These are phyloP conservation scores for Coemansia sp. DNA, from an alignment of 192 early-diverging fungal genomes.

Conservation along the genomic window DNA sequence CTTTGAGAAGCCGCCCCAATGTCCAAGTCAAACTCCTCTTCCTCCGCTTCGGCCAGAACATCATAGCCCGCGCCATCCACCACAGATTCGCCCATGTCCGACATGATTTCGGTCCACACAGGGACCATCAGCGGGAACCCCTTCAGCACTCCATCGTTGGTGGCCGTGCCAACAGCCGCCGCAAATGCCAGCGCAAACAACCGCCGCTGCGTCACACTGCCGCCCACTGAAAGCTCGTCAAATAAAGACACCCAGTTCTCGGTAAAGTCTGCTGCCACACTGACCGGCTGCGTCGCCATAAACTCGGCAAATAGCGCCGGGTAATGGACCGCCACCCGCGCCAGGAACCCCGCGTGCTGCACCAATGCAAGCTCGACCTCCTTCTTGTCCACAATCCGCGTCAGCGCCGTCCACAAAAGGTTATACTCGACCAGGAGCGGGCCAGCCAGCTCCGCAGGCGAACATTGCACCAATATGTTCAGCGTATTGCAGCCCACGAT, in stretches of 20 bases:
- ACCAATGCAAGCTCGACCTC: slow-evolving; percentile 18
- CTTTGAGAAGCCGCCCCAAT: slow-evolving; percentile 20
- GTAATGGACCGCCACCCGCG: slow-evolving; percentile 29
- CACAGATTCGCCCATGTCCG: slow-evolving; percentile 27
- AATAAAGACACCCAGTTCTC: slow-evolving; percentile 29
- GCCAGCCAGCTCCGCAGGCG: slow-evolving; percentile 2
- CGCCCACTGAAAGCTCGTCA: slow-evolving; percentile 32
- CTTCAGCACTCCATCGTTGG: slow-evolving; percentile 27
- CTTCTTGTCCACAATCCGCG: slow-evolving; percentile 26
- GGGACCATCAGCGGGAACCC: slow-evolving; percentile 34
- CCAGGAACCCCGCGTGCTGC: slow-evolving; percentile 28
- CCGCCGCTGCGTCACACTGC: slow-evolving; percentile 24
- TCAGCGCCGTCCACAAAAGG: slow-evolving; percentile 33
- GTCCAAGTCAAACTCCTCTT: background rate
- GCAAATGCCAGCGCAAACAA: slow-evolving; percentile 25
- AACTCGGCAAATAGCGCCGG: slow-evolving; percentile 33
- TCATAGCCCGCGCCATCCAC: slow-evolving; percentile 20
- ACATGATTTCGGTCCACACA: slow-evolving; percentile 40
- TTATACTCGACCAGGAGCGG: slow-evolving; percentile 8
- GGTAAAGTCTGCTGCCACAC: slow-evolving; percentile 9
- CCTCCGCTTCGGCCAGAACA: slow-evolving; percentile 2
- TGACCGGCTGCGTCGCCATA: slow-evolving; percentile 15
- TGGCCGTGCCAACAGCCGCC: slow-evolving; percentile 20
- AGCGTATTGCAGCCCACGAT: slow-evolving; percentile 28
- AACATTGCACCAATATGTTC: slow-evolving; percentile 26